Percentiles rank a stretch among this genome's conserved stretches.
phyloP scores from a whole-genome alignment of 306 rosid genomes.

The Argentina anserina region DNA sequence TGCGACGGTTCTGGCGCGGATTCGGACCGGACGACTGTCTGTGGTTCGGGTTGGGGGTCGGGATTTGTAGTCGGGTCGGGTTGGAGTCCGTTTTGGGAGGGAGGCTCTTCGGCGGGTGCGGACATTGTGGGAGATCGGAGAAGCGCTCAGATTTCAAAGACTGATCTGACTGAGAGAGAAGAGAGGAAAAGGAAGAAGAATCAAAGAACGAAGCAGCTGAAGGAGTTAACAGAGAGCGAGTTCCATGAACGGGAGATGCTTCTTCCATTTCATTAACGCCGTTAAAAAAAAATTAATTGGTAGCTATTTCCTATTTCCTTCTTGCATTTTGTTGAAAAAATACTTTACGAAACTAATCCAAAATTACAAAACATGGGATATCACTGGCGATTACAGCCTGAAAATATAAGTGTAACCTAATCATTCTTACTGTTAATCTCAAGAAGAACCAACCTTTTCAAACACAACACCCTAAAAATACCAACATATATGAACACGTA shows the following conservation, averaged over 20 bases:
- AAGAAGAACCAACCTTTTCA: too few species aligned
- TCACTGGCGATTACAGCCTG: too few species aligned
- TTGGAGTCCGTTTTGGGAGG: conserved; percentile 25
- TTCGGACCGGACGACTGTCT: conserved; percentile 2
- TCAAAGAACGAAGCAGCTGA: not conserved
- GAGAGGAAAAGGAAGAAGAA: not conserved
- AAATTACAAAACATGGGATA: too few species aligned
- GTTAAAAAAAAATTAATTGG: not conserved
- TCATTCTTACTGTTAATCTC: too few species aligned
- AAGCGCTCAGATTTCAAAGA: conserved; percentile 3
- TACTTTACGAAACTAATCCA: too few species aligned
- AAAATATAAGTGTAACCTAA: too few species aligned
- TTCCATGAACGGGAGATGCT: not conserved
- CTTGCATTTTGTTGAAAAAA: too few species aligned
- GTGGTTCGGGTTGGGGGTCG: not conserved
- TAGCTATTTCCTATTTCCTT: not conserved
- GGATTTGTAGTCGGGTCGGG: conserved; percentile 5
- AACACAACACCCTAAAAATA: too few species aligned
- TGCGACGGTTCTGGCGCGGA: not conserved
- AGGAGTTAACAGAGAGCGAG: not conserved
- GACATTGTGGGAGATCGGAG: conserved; percentile 35
- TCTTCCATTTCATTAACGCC: not conserved
- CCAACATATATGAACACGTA: too few species aligned
- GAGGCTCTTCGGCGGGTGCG: conserved; percentile 26
- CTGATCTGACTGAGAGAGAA: not conserved